These are phyloP conservation scores for Vigna trinervia DNA, from an alignment of 306 rosid species.

Conservation along the genomic window DNA sequence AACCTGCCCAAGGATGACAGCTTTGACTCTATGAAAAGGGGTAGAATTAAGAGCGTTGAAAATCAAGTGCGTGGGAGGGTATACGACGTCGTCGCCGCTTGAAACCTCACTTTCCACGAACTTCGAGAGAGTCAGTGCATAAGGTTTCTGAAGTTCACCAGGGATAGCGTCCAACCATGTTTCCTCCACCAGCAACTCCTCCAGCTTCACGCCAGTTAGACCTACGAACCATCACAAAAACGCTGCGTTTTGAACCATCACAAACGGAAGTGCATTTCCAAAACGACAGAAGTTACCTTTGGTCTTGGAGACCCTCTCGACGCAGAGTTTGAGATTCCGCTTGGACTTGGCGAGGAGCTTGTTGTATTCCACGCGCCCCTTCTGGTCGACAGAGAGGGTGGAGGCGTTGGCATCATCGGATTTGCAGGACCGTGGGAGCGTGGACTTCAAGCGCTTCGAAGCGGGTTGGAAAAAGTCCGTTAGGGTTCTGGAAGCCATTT, in stretches of 20 bases:
- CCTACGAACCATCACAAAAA: conserved; percentile 21
- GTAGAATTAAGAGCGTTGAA: conserved; percentile 94
- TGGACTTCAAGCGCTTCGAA: conserved; percentile 63
- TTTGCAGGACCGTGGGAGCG: conserved; percentile 39
- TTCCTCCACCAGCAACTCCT: conserved; percentile 78
- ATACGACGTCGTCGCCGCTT: conserved; percentile 52
- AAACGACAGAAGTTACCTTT: conserved; percentile 43
- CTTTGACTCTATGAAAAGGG: conserved; percentile 74
- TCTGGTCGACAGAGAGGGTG: conserved; percentile 51
- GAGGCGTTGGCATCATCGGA: conserved; percentile 26
- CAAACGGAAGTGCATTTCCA: neutral
- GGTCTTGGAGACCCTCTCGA: conserved; percentile 53
- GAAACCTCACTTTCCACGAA: conserved; percentile 69
- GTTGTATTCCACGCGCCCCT: conserved; percentile 66
- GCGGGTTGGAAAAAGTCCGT: conserved; percentile 58
- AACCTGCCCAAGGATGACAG: conserved; percentile 87
- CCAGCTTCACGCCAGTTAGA: conserved; percentile 53
- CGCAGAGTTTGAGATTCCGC: conserved; percentile 70
- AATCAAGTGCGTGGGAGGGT: conserved; percentile 84
- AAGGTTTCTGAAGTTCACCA: conserved; percentile 75
- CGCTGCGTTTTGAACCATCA: neutral
- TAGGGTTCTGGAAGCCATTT: conserved; percentile 68
- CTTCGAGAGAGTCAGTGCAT: conserved; percentile 65
- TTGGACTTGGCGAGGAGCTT: conserved; percentile 70
- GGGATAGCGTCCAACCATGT: conserved; percentile 79